Base-by-base conservation (phyloP, 345 rosid genomes). In the Angophora floribunda region DNA sequence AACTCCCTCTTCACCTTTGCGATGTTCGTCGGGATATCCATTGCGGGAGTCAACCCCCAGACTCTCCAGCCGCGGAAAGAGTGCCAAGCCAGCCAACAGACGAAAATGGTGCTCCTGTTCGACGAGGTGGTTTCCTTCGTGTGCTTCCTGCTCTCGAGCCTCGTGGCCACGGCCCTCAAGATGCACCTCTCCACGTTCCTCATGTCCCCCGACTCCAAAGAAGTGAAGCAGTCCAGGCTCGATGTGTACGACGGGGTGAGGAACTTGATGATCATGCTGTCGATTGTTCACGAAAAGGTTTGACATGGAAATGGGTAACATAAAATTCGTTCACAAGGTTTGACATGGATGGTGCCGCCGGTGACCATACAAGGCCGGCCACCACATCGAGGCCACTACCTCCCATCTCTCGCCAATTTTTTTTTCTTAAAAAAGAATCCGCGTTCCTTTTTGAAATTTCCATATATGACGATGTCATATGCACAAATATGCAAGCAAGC, bases 21-120 rank as follows among this genome's bases (percentile, higher is more conserved):
- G 21, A 88, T 91, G 32, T 93, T 93, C 89, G 86, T 91, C 85
- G 93, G 94, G 7, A 51, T 92, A 9, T 90, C 93, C 52, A 11
- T 89, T 2, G 53, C 93, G 10, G 7, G 59, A 21, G 88, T 51
- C 9, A 52, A 87, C 32, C 88, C 89, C 15, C 1, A 12, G 3
- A 88, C 85, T 88, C 91, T 91, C 12, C 90, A 89, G 26, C 52
- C 75, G 88, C 90, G 87, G 36, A 10, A 4, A 51, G 45, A 52
- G 59, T 32, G 61, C 44, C 21, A 15, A 52, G 53, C 30, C 15
- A 26, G 55, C 87, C 78, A 47, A 12, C 1, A 26, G 30, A 61
- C 67, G 14, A 3, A 26, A 28, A 61, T 61, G 67, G 14, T 0
- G 30, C 91, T 93, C 3, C 85, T 92, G 16, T 50, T 91, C 36